A percentile compares a stretch with the other conserved stretches of the same genome.
These are phyloP conservation scores for Polyrhizophydium stewartii DNA, from an alignment of 371 early-diverging fungal species.

Conservation along the genomic window DNA sequence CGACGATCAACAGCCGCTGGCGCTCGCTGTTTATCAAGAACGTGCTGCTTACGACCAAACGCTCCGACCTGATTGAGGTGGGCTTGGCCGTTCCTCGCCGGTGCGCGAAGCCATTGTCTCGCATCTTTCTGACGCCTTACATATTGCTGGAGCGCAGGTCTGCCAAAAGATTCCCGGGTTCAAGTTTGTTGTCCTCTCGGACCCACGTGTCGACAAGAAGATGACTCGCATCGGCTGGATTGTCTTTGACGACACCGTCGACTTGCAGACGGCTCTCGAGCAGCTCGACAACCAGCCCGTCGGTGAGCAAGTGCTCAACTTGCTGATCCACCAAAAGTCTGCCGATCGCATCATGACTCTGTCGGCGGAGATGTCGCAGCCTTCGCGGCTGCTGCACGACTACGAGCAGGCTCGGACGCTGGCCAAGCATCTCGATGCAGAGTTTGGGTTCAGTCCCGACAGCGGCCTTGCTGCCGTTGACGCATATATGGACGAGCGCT, in stretches of 20 bases:
- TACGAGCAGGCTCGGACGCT: constrained; percentile 54
- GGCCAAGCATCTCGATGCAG: constrained; percentile 57
- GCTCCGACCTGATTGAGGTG: constrained; percentile 72
- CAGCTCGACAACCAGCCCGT: constrained; percentile 59
- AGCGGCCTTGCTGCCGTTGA: constrained; percentile 21
- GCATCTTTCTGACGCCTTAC: too few relatives aligned
- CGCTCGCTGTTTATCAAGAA: constrained; percentile 67
- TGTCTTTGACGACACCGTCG: constrained; percentile 75
- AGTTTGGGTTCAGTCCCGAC: constrained; percentile 35
- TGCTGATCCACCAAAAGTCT: constrained; percentile 57
- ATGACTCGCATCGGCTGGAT: constrained; percentile 92
- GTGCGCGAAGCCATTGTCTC: too few relatives aligned
- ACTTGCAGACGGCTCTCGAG: constrained; percentile 67
- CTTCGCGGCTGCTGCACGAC: constrained; percentile 68
- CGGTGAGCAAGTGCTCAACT: constrained; percentile 70
- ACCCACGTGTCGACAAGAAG: constrained; percentile 78
- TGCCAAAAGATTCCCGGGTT: constrained; percentile 72
- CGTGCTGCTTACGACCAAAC: constrained; percentile 73
- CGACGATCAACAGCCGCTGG: constrained; percentile 19
- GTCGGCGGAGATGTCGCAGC: constrained; percentile 57
- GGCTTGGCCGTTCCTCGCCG: constrained; percentile 6
- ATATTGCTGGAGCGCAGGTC: constrained; percentile 37
- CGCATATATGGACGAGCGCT: constrained; percentile 10
- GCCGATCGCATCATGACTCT: constrained; percentile 52
- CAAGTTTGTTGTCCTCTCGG: constrained; percentile 78